phyloP scores from a whole-genome alignment of 1,139 yeast species.

The Candida albicans region DNA sequence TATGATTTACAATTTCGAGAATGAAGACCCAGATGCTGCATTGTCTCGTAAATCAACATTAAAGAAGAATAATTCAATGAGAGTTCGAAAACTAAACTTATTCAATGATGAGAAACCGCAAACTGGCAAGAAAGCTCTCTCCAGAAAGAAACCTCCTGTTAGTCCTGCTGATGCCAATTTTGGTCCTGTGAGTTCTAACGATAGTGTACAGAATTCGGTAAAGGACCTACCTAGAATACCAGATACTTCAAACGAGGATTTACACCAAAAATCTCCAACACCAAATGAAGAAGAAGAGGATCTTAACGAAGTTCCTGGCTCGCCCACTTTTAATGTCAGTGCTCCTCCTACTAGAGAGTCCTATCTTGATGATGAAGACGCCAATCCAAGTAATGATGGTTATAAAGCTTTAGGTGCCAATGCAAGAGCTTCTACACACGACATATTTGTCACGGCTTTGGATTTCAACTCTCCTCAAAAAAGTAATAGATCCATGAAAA shows the following conservation, averaged over 20 bases:
- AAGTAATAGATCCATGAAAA: conserved; percentile 5
- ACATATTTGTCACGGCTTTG: conserved; percentile 43
- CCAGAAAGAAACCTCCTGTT: conserved; percentile 10
- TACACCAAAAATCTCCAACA: conserved; percentile 1
- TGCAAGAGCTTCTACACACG: conserved; percentile 25
- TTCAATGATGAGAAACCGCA: conserved; percentile 22
- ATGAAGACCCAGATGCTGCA: conserved; percentile 24
- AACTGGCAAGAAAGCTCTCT: conserved; percentile 1
- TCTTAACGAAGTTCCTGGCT: conserved; percentile 1
- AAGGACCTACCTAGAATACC: conserved; percentile 9
- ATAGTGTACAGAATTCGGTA: neutral
- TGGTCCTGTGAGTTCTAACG: conserved; percentile 1
- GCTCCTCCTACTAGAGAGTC: conserved; percentile 18
- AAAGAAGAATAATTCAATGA: conserved; percentile 43
- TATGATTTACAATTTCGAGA: conserved; percentile 34
- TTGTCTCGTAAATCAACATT: conserved; percentile 43
- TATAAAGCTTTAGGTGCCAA: conserved; percentile 16
- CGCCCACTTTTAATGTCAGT: conserved; percentile 3
- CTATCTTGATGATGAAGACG: conserved; percentile 13
- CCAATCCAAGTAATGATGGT: conserved; percentile 1
- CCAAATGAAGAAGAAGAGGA: conserved; percentile 1
- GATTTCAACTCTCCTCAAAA: conserved; percentile 22
- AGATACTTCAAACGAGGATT: conserved; percentile 8
- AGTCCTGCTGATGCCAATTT: conserved; percentile 7
- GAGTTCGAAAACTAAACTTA: conserved; percentile 43